A percentile compares a stretch with the other conserved stretches of the same genome.
Evolutionary conservation across 306 rosid species (phyloP).

Genomic region (Mimosa bimucronata): DNA sequence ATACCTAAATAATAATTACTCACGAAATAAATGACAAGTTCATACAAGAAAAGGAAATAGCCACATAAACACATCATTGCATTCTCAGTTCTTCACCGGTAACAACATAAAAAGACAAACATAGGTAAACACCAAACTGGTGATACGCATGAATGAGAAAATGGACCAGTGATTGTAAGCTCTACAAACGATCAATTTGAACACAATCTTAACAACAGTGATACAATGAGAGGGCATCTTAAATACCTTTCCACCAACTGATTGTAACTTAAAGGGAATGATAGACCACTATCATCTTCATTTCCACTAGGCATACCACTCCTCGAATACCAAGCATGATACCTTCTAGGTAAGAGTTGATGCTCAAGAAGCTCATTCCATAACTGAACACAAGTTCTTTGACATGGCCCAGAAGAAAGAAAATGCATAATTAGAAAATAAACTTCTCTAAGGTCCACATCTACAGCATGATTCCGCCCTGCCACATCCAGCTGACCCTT

Average conservation of each 20-base stretch:
- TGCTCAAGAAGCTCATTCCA: slow-evolving; percentile 94
- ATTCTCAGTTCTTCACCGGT: slow-evolving; percentile 25
- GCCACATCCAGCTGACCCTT: slow-evolving; percentile 49
- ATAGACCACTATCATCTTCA: slow-evolving; percentile 77
- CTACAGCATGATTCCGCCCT: slow-evolving; percentile 56
- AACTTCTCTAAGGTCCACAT: slow-evolving; percentile 81
- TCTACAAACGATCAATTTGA: slow-evolving; percentile 29
- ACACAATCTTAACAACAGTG: slow-evolving; percentile 12
- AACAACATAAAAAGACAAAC: slow-evolving; percentile 30
- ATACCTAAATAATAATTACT: slow-evolving; percentile 57
- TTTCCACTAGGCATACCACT: slow-evolving; percentile 65
- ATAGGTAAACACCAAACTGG: not conserved
- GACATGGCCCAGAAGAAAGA: slow-evolving; percentile 95
- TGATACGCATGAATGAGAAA: slow-evolving; percentile 31
- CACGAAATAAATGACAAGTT: slow-evolving; percentile 34
- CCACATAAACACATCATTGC: slow-evolving; percentile 13
- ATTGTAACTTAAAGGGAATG: slow-evolving; percentile 80
- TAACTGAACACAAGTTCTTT: slow-evolving; percentile 68
- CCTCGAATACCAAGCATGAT: slow-evolving; percentile 97
- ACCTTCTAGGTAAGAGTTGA: slow-evolving; percentile 94
- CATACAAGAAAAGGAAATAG: slow-evolving; percentile 19
- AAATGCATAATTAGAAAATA: slow-evolving; percentile 98
- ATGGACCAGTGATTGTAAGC: slow-evolving; percentile 4
- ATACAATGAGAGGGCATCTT: slow-evolving; percentile 20
- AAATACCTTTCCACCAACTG: slow-evolving; percentile 82